Percentiles rank a stretch among this genome's conserved stretches.
Evolutionary conservation across 2,329 filamentous ascomycete genomes (phyloP).

Genomic region (Fusarium albosuccineum): DNA sequence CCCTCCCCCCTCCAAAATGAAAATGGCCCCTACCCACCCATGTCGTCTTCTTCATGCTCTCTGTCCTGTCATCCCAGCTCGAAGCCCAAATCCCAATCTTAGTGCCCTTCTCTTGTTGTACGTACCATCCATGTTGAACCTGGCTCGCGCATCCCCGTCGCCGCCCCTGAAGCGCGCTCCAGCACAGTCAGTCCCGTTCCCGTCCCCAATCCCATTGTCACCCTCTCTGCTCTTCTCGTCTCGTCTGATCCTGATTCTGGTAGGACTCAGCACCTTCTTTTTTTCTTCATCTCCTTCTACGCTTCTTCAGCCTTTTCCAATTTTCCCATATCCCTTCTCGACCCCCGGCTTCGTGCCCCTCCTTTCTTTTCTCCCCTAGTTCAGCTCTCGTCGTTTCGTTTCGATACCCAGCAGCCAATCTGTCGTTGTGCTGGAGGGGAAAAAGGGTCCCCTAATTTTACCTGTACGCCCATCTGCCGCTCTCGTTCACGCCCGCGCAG

Average conservation of each 20-base stretch:
- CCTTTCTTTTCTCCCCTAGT: slow-evolving; percentile 13
- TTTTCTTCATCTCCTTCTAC: slow-evolving; percentile 34
- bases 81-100: slow-evolving; percentile 40
- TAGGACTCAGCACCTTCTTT: slow-evolving; percentile 18
- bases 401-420: slow-evolving; percentile 34
- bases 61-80: slow-evolving; percentile 28
- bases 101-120: slow-evolving; percentile 29
- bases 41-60: slow-evolving; percentile 37
- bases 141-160: slow-evolving; percentile 40
- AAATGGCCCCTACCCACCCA: slow-evolving; percentile 25
- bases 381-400: slow-evolving; percentile 31
- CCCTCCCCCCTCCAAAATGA: background rate
- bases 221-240: slow-evolving; percentile 38
- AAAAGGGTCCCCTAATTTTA: slow-evolving; percentile 42
- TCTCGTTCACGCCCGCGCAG: slow-evolving; percentile 32
- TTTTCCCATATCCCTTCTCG: slow-evolving; percentile 28
- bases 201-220: slow-evolving; percentile 37
- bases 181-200: slow-evolving; percentile 14
- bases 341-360: slow-evolving; percentile 29
- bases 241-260: slow-evolving; percentile 19
- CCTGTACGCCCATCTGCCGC: slow-evolving; percentile 37
- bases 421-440: slow-evolving; percentile 28
- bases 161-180: slow-evolving; percentile 39
- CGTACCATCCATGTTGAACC: slow-evolving; percentile 36
- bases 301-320: slow-evolving; percentile 31